phyloP scores from a whole-genome alignment of 495 filamentous ascomycete species.

The Neurospora cerealis region DNA sequence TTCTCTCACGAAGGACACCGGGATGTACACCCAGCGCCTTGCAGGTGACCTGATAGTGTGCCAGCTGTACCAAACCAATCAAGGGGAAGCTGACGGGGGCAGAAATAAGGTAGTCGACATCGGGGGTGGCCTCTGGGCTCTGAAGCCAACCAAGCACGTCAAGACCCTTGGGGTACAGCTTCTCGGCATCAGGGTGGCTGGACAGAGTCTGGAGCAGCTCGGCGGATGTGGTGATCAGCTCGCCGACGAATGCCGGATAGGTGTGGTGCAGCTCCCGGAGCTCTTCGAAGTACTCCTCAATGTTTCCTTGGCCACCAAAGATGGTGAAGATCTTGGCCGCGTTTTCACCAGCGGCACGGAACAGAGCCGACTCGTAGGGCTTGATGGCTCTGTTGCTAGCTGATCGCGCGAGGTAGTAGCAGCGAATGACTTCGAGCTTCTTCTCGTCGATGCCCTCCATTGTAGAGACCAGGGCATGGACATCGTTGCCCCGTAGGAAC shows the following conservation, averaged over 20 bases:
- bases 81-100: conserved; percentile 95
- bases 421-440: conserved; percentile 74
- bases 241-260: conserved; percentile 82
- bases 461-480: conserved; percentile 76
- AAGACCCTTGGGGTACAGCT: conserved; percentile 91
- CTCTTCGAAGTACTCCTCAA: conserved; percentile 98
- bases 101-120: conserved; percentile 90
- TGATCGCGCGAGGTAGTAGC: conserved; percentile 83
- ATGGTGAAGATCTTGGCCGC: conserved; percentile 77
- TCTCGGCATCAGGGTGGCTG: conserved; percentile 74
- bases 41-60: conserved; percentile 89
- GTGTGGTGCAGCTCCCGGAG: conserved; percentile 81
- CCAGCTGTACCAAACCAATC: conserved; percentile 89
- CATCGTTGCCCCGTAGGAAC: conserved; percentile 90
- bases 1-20: conserved; percentile 68
- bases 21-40: conserved; percentile 79
- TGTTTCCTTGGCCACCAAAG: conserved; percentile 98
- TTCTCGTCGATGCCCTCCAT: conserved; percentile 83
- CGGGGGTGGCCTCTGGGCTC: conserved; percentile 76
- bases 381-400: conserved; percentile 74
- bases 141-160: conserved; percentile 91
- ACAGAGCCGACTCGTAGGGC: conserved; percentile 83
- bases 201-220: conserved; percentile 77
- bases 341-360: conserved; percentile 75
- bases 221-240: conserved; percentile 68